Base-by-base conservation (phyloP, 768 basidiomycete species). In the Coprinopsis strossmayeri region DNA sequence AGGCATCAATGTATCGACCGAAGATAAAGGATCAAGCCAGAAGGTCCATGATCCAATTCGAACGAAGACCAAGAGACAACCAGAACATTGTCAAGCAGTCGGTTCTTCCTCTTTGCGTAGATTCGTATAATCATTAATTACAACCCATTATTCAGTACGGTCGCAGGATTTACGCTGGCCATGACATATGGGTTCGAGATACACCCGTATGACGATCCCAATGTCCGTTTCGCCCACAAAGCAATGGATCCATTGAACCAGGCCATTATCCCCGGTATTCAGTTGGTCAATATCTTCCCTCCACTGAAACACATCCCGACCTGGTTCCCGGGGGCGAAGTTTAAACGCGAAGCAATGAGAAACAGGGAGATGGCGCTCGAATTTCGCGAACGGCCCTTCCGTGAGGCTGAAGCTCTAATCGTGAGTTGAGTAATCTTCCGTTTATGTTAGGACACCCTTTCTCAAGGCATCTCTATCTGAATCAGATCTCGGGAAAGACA, bases 271-370 rank as follows among this genome's bases (percentile, higher is more conserved):
- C 54, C 62, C 3, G 65, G 63, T 10, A 46, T 63, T 0, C 69
- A 57, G 45, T 49, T 69, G 2, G 67, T 67, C 30, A 65, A 72
- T 37, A 46, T 56, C 0, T 24, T 63, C 12, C 60, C 60, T 15
- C 28, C 59, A 12, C 52, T 72, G 5, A 64, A 65, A 47, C 54
- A 69, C 34, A 42, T 71, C 2, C 71, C 69, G 2, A 54, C 48
- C 3, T 70, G 66, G 63, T 51, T 71, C 38, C 69, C 71, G 30
- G 64, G 66, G 1, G 61, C 62, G 0, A 59, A 60, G 2, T 70
- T 72, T 55, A 62, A 69, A 49, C 55, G 51, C 0, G 56, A 59
- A 34, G 71, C 71, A 5, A 55, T 50, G 11, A 50, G 59, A 11
- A 64, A 64, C 62, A 47, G 45, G 20, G 45, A 56, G 3, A 27